Conservation (phyloP, 2,329 filamentous ascomycete species). For the Fusarium sp. region DNA sequence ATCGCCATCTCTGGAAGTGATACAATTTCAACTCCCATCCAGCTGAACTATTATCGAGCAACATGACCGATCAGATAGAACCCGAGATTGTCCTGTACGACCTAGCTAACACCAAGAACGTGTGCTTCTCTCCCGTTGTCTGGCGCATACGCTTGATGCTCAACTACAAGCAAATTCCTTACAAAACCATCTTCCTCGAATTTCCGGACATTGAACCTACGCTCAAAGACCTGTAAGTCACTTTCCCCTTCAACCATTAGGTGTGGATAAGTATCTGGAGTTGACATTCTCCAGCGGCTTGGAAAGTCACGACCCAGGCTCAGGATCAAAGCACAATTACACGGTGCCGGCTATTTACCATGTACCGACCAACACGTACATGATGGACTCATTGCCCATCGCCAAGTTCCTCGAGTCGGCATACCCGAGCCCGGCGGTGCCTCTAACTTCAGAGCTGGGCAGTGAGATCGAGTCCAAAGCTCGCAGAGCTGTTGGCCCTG, state of each 20-base stretch:
- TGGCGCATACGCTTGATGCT: constrained; percentile 28
- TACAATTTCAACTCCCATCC: background rate
- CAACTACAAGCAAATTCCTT: constrained; percentile 23
- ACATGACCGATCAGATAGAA: background rate
- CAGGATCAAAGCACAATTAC: background rate
- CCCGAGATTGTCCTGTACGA: constrained; percentile 12
- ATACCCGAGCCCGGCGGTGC: background rate
- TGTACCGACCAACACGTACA: background rate
- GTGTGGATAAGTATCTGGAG: no score
- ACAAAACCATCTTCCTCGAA: constrained; percentile 18
- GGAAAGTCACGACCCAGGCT: background rate
- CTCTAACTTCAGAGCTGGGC: constrained; percentile 3
- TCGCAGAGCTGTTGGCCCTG: constrained; percentile 1
- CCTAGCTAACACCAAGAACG: constrained; percentile 19
- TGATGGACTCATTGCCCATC: constrained; percentile 19
- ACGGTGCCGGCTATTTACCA: constrained; percentile 23
- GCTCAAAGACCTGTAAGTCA: background rate
- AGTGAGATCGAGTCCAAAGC: constrained; percentile 7
- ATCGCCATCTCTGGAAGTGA: no score
- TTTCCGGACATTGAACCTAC: constrained; percentile 23
- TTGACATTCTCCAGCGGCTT: background rate
- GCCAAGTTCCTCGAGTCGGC: constrained; percentile 13
- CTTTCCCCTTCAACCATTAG: fast-evolving
- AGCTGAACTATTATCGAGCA: background rate
- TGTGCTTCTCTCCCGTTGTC: constrained; percentile 17